Evolutionary conservation across 805 yeast species (phyloP).

Genomic region (Starmerella vaccinii): DNA sequence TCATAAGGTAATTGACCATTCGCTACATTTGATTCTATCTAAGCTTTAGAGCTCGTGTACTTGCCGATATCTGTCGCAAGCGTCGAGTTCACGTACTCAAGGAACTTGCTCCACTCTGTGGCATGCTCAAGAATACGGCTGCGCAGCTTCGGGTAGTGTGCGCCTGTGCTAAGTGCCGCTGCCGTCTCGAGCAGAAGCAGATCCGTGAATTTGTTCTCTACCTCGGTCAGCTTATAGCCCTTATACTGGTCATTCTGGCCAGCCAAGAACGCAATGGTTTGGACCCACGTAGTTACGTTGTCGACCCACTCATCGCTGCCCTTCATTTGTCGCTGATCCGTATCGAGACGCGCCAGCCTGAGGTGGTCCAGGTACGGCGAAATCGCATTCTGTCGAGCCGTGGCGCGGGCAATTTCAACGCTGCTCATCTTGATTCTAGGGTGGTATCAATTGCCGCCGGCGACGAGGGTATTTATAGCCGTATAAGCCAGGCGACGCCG

Average conservation of each 20-base stretch:
- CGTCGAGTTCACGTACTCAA: not conserved
- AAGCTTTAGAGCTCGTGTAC: not conserved
- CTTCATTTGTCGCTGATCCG: not conserved
- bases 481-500: not conserved
- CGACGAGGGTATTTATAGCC: not conserved
- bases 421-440: too few relatives aligned
- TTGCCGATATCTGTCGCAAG: not conserved
- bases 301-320: slow-evolving; percentile 6
- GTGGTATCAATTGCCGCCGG: not conserved
- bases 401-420: not conserved
- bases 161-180: slow-evolving; percentile 1
- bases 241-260: not conserved
- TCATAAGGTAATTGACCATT: too few relatives aligned
- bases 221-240: not conserved
- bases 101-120: not conserved
- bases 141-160: slow-evolving; percentile 3
- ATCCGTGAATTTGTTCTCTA: not conserved
- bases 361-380: not conserved
- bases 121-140: not conserved
- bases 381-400: not conserved
- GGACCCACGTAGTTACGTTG: not conserved
- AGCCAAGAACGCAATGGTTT: not conserved
- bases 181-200: not conserved
- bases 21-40: too few relatives aligned
- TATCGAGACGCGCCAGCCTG: not conserved